Percentiles rank a stretch among this genome's conserved stretches.
These are phyloP conservation scores for Daldinia concentrica DNA, from an alignment of 495 filamentous ascomycete genomes.

Conservation along the genomic window DNA sequence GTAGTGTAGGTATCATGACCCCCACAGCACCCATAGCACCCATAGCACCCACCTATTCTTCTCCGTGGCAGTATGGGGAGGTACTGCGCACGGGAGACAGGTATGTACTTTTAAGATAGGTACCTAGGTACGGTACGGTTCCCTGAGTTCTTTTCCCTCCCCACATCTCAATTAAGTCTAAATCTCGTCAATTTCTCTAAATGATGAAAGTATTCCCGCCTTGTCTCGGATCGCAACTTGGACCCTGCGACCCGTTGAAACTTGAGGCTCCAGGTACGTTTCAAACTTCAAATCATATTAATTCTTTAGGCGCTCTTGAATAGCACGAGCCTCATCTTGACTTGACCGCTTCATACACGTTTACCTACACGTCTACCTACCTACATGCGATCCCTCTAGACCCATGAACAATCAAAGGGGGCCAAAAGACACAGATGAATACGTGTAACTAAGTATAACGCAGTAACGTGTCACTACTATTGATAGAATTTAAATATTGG, in stretches of 20 bases:
- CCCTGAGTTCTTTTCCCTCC: slow-evolving; percentile 1
- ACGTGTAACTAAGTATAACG: background rate
- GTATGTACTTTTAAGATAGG: background rate
- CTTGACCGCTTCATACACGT: slow-evolving; percentile 19
- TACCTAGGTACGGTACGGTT: background rate
- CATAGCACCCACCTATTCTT: slow-evolving; percentile 25
- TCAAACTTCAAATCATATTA: slow-evolving; percentile 36
- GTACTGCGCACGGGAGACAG: slow-evolving; percentile 6
- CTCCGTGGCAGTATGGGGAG: background rate
- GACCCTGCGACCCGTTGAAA: slow-evolving; percentile 40
- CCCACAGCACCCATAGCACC: slow-evolving; percentile 29
- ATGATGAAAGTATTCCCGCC: slow-evolving; percentile 22
- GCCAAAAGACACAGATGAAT: background rate
- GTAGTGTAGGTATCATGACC: slow-evolving; percentile 14
- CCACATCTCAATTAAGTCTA: slow-evolving; percentile 17
- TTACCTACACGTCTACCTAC: slow-evolving; percentile 3
- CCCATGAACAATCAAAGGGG: background rate
- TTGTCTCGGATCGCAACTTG: slow-evolving; percentile 36
- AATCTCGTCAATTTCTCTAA: slow-evolving; percentile 30
- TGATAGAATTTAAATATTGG: background rate
- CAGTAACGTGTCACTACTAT: background rate
- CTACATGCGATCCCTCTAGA: background rate
- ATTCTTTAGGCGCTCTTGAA: slow-evolving; percentile 6
- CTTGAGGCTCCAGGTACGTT: slow-evolving; percentile 40
- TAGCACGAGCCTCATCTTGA: slow-evolving; percentile 24